A percentile compares a stretch with the other conserved stretches of the same genome.
Conservation (phyloP, 176 grass and related monocot genomes). For the Triticum timopheevii region DNA sequence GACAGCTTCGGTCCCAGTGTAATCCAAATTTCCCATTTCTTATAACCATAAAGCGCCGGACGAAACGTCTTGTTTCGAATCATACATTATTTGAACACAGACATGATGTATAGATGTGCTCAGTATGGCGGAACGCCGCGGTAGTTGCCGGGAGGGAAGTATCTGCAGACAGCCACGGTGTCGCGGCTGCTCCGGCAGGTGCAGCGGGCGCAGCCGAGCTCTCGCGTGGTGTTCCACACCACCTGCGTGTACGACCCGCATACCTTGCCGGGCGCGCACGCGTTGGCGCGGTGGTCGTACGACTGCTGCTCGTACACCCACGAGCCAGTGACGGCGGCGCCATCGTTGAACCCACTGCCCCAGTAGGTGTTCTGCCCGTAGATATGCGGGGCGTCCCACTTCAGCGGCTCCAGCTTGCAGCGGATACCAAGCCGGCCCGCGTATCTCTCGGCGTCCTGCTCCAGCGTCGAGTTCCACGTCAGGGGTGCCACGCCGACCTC, state of each 20-base stretch:
- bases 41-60: background rate
- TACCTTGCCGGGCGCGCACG: background rate
- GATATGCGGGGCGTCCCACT: no score
- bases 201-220: conserved; percentile 12
- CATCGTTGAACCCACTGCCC: background rate
- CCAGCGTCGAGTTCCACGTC: conserved; percentile 27
- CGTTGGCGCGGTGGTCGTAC: conserved; percentile 3
- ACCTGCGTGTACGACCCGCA: conserved; percentile 5
- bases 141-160: conserved; percentile 41
- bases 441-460: background rate
- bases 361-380: conserved; percentile 3
- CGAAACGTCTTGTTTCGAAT: background rate
- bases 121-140: conserved; percentile 28
- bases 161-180: conserved; percentile 35
- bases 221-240: background rate
- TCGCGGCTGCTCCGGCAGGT: background rate
- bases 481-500: background rate
- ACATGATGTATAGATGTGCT: background rate
- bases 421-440: background rate
- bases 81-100: background rate
- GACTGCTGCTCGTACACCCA: conserved; percentile 18
- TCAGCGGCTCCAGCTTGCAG: background rate
- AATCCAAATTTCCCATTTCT: background rate
- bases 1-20: background rate
- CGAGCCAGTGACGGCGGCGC: background rate